These are phyloP conservation scores for Hymenoscyphus fraxineus DNA, from an alignment of 2,329 filamentous ascomycete genomes.

Conservation along the genomic window DNA sequence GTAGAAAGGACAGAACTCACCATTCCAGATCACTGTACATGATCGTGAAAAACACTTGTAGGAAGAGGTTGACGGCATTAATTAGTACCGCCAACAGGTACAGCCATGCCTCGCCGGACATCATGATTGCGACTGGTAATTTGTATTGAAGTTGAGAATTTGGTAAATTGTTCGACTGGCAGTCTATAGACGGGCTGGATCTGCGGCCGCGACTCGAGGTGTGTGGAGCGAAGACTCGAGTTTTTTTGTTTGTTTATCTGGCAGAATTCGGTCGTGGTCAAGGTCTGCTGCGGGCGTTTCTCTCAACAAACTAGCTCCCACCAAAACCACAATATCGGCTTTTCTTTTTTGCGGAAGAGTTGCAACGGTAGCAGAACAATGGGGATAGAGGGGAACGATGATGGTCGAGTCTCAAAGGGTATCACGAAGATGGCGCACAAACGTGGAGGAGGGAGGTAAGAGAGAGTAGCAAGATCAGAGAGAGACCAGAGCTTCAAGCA, in stretches of 20 bases:
- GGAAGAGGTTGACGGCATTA: slow-evolving; percentile 99
- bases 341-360: not conserved
- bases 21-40: slow-evolving; percentile 99
- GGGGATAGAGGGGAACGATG: not conserved
- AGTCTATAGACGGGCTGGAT: not conserved
- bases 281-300: not conserved
- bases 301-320: not conserved
- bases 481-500: slow-evolving; percentile 1
- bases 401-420: not conserved
- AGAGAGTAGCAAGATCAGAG: not conserved
- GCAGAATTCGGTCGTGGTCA: not conserved
- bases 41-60: slow-evolving; percentile 99
- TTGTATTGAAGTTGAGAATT: slow-evolving; percentile 2
- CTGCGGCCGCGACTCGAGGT: not conserved
- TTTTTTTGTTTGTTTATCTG: not conserved
- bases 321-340: not conserved
- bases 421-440: slow-evolving; percentile 3
- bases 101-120: slow-evolving; percentile 98
- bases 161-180: not conserved
- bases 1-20: slow-evolving; percentile 51
- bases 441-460: not conserved
- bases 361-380: not conserved
- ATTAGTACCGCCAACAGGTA: slow-evolving; percentile 97
- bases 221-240: not conserved
- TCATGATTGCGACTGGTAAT: slow-evolving; percentile 43